Conservation (phyloP, 768 basidiomycete genomes). For the Trametes gibbosa region DNA sequence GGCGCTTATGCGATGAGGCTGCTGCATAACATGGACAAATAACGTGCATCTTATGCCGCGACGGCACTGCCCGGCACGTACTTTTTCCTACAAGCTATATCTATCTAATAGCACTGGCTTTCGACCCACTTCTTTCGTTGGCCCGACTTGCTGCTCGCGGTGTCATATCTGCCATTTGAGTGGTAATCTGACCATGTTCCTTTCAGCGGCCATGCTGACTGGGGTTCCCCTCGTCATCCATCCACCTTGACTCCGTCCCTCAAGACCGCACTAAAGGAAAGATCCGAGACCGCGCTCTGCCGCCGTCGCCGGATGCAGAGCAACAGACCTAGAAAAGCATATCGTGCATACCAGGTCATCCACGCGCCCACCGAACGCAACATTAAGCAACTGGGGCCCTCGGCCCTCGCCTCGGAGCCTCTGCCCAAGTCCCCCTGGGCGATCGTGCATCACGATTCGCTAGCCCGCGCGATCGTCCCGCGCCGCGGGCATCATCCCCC, state of each 20-base stretch:
- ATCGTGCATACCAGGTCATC: conserved; percentile 12
- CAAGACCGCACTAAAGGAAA: conserved; percentile 15
- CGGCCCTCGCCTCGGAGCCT: not conserved
- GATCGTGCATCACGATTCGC: conserved; percentile 14
- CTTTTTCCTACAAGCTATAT: not conserved
- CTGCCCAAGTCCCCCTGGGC: not conserved
- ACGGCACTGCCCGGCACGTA: not conserved
- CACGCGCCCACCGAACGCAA: not conserved
- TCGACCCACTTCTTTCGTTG: no score
- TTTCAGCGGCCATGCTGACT: no score
- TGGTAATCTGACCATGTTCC: no score
- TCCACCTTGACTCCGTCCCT: not conserved
- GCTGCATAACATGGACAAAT: conserved; percentile 17
- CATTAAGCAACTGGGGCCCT: not conserved
- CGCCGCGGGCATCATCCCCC: conserved; percentile 1
- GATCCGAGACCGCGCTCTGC: conserved; percentile 4
- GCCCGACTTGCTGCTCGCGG: no score
- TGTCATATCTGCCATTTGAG: no score
- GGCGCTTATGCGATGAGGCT: conserved; percentile 5
- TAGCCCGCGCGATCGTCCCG: conserved; percentile 9
- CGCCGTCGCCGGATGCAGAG: not conserved
- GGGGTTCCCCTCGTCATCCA: no score
- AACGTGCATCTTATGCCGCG: conserved; percentile 9
- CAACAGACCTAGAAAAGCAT: conserved; percentile 4
- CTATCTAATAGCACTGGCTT: not conserved